Evolutionary conservation across 2,329 filamentous ascomycete species (phyloP), one percentile per base, ranked within the genome.

Genomic region (Teratosphaeria gauchensis): DNA sequence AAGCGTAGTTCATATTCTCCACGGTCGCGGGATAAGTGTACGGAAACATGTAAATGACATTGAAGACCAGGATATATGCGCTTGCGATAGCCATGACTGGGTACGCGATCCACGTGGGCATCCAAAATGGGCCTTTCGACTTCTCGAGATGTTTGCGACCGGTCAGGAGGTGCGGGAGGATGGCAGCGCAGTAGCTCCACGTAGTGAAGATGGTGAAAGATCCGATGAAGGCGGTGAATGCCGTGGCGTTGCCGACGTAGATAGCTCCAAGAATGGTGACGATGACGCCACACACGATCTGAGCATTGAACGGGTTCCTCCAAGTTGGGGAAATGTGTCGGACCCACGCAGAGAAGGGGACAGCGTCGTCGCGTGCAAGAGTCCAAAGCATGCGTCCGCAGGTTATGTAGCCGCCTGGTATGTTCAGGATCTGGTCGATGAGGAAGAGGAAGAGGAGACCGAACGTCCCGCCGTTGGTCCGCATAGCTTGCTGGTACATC

Each of bases 161-260:
- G 1, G 71, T 71, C 1, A 78, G 61, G 35, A 78, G 60, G 56
- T 79, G 73, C 9, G 77, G 76, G 1, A 88, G 71, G 57, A 89
- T 84, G 6, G 84, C 83, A 0, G 82, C 82, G 2, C 86, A 74
- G 68, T 86, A 89, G 0, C 82, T 85, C 9, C 80, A 66, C 0
- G 79, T 79, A 2, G 75, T 74, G 0, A 85, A 74, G 14, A 84
- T 76, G 56, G 83, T 77, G 68, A 83, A 85, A 0, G 76, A 80
- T 9, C 83, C 83, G 7, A 88, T 81, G 30, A 89, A 82, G 0
- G 85, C 85, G 51, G 82, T 80, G 72, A 89, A 89, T 0, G 86
- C 86, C 0, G 84, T 85, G 0, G 77, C 80, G 60, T 78, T 84
- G n/a, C 82, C 85, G 1, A 89, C 78, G 63, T 87, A 88, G 52